Conservation (phyloP, 1,139 yeast genomes). For the Kluyveromyces sp. region DNA sequence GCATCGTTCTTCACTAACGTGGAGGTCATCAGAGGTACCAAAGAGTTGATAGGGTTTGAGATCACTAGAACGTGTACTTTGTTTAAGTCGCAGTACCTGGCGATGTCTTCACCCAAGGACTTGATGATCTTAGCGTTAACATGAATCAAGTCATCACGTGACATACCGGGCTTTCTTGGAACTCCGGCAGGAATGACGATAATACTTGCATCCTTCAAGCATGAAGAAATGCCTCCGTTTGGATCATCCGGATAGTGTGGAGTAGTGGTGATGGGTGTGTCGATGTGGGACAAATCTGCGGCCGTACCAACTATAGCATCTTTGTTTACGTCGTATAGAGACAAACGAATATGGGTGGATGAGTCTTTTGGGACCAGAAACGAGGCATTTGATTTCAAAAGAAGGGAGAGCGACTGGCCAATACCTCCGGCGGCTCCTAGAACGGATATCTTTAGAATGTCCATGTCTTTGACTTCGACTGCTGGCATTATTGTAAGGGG, state of each 20-base stretch:
- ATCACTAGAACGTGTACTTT: conserved; percentile 56
- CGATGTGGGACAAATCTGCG: conserved; percentile 83
- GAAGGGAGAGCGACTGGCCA: conserved; percentile 88
- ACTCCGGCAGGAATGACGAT: conserved; percentile 94
- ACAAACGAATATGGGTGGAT: conserved; percentile 34
- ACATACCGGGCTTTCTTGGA: conserved; percentile 98
- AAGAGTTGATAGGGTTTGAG: conserved; percentile 93
- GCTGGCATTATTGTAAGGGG: conserved; percentile 3
- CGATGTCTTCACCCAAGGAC: conserved; percentile 75
- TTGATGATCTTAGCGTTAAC: conserved; percentile 88
- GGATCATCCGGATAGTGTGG: conserved; percentile 54
- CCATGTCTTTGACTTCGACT: conserved; percentile 4
- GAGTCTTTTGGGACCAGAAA: conserved; percentile 42
- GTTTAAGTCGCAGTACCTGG: conserved; percentile 36
- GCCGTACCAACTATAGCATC: conserved; percentile 76
- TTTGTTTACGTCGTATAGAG: conserved; percentile 63
- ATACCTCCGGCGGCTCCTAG: conserved; percentile 84
- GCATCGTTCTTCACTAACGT: conserved; percentile 32
- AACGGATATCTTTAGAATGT: conserved; percentile 50
- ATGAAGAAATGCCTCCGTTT: conserved; percentile 41
- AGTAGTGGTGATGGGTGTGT: conserved; percentile 66
- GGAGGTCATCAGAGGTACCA: conserved; percentile 89
- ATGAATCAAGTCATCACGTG: conserved; percentile 90
- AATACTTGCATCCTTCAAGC: conserved; percentile 65
- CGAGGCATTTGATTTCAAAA: conserved; percentile 48